Conservation (phyloP, 345 rosid species). For the Physaria fendleri region DNA sequence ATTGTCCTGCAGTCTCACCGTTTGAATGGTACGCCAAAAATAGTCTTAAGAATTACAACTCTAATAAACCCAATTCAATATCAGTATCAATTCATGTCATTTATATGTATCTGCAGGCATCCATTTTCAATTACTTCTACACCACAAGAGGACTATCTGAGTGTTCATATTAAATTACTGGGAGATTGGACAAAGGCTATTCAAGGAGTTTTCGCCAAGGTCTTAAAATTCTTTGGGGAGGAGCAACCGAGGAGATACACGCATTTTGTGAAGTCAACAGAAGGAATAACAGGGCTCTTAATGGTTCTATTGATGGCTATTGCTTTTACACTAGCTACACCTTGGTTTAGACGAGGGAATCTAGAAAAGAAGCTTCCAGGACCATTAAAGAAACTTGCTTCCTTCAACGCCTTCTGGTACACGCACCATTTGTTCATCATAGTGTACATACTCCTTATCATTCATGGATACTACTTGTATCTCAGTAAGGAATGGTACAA, state of each 20-base stretch:
- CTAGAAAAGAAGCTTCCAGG: conserved; percentile 34
- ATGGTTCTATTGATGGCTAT: conserved; percentile 63
- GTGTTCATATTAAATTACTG: too few species aligned
- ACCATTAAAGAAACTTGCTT: conserved; percentile 49
- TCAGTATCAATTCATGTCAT: too few species aligned
- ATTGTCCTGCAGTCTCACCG: too few species aligned
- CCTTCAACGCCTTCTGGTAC: conserved; percentile 76
- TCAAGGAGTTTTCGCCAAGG: too few species aligned
- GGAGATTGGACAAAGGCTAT: too few species aligned
- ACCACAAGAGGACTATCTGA: too few species aligned
- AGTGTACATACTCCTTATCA: conserved; percentile 51
- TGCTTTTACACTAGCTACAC: conserved; percentile 59
- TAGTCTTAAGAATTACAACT: too few species aligned
- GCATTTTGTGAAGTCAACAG: conserved; percentile 48
- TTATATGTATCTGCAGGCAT: too few species aligned
- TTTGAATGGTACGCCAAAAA: too few species aligned
- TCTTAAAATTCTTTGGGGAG: conserved; percentile 45
- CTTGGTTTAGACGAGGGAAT: conserved; percentile 55
- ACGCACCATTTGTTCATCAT: conserved; percentile 62
- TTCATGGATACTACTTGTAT: conserved; percentile 52
- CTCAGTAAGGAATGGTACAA: conserved; percentile 50
- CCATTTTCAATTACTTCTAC: too few species aligned
- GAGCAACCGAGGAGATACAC: conserved; percentile 45
- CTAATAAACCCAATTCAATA: too few species aligned
- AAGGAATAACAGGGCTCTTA: conserved; percentile 53